Percentiles rank a stretch among this genome's conserved stretches.
phyloP scores from a whole-genome alignment of 257 asterid species.

The Echites panduratus region DNA sequence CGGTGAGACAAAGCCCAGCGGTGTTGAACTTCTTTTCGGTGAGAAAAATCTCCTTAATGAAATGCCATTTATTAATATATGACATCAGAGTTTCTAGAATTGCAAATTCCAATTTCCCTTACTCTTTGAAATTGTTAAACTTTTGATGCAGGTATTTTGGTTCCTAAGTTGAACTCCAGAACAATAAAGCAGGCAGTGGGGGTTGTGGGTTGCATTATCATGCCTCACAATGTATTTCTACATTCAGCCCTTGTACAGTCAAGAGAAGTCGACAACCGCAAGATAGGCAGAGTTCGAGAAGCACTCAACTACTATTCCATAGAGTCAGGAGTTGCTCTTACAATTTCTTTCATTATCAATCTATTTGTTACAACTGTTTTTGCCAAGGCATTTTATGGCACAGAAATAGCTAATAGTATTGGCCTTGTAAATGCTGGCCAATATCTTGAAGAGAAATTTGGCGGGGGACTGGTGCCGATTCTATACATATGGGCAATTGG shows the following conservation, averaged over 20 bases:
- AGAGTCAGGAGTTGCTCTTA: conserved; percentile 24
- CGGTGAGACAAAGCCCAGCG: conserved; percentile 38
- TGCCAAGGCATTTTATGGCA: conserved; percentile 30
- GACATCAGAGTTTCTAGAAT: background rate
- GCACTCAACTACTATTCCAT: conserved; percentile 32
- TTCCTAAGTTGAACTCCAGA: conserved; percentile 30
- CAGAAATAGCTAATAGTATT: conserved; percentile 24
- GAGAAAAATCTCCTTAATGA: background rate
- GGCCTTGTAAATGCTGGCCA: conserved; percentile 38
- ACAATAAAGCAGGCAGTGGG: conserved; percentile 33
- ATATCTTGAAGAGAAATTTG: conserved; percentile 26
- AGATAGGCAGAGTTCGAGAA: conserved; percentile 27
- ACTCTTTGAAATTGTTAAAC: background rate
- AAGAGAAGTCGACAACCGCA: conserved; percentile 23
- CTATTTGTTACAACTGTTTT: conserved; percentile 31
- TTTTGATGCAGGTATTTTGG: conserved; percentile 23
- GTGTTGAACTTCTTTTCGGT: conserved; percentile 32
- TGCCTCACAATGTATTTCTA: conserved; percentile 38
- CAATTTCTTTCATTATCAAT: conserved; percentile 28
- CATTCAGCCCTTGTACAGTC: conserved; percentile 38
- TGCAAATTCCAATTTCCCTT: background rate
- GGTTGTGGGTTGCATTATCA: conserved; percentile 32
- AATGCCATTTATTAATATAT: background rate
- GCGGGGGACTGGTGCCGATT: conserved; percentile 36
- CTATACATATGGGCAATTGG: conserved; percentile 39